phyloP scores from a whole-genome alignment of 306 rosid species.

The Acacia crassicarpa region DNA sequence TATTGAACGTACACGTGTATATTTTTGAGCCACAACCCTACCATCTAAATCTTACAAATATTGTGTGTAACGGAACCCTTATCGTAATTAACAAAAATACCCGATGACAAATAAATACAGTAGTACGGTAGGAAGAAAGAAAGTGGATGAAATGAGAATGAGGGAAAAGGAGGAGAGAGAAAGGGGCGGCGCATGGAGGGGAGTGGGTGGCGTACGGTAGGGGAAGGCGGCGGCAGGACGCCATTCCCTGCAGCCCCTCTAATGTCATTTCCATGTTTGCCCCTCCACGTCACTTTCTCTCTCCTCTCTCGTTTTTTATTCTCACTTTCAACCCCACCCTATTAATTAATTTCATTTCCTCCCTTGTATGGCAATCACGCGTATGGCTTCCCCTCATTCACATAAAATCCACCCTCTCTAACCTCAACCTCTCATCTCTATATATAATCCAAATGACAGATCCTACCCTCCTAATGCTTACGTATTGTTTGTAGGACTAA shows the following conservation, averaged over 20 bases:
- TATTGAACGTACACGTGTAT: background rate
- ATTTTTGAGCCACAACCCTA: no score
- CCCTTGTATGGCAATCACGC: no score
- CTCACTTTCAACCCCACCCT: background rate
- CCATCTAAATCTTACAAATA: no score
- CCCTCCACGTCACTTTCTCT: background rate
- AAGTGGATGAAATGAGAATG: no score
- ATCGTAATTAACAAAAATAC: no score
- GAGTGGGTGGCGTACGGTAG: background rate
- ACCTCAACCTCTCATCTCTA: background rate
- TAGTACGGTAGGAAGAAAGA: no score
- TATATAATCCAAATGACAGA: background rate
- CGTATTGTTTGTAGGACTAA: background rate
- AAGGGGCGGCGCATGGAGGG: constrained; percentile 1
- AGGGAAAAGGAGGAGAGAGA: background rate
- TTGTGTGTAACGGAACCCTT: no score
- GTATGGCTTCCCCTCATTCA: no score
- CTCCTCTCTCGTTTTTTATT: background rate
- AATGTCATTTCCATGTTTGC: background rate
- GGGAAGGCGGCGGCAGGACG: background rate
- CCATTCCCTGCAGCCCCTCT: background rate
- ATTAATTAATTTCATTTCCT: background rate
- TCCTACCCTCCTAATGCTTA: background rate
- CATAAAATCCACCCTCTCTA: no score
- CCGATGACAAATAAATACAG: no score